Conservation (phyloP, 345 rosid genomes). For the Eucalyptus rudis region DNA sequence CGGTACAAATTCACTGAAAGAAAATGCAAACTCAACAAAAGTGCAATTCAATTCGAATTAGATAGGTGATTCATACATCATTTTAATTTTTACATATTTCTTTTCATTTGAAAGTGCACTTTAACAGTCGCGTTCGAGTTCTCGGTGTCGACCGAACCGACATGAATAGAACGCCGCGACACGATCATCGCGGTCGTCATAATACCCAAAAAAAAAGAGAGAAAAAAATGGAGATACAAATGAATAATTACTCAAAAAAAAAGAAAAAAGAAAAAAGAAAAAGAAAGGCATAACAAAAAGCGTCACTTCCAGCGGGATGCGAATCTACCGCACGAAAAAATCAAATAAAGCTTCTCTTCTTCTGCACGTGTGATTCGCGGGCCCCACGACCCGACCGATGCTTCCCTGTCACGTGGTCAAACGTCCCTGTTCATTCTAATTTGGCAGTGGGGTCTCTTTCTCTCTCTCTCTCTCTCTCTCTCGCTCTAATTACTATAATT, state of each 20-base stretch:
- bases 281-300: neutral
- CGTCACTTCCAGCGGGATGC: neutral
- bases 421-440: neutral
- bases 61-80: accelerated
- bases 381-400: neutral
- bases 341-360: neutral
- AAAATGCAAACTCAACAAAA: neutral
- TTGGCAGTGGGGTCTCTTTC: neutral
- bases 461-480: neutral
- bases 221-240: neutral
- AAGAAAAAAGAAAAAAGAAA: accelerated
- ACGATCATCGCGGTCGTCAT: neutral
- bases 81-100: neutral
- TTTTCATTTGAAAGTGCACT: neutral
- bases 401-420: neutral
- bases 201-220: neutral
- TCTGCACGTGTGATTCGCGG: neutral
- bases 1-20: accelerated
- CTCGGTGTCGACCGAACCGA: neutral
- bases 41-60: neutral
- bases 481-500: neutral
- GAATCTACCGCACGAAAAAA: neutral
- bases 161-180: neutral
- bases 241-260: neutral
- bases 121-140: neutral